Conservation (phyloP, 768 basidiomycete species). For the Rhodotorula graminis region DNA sequence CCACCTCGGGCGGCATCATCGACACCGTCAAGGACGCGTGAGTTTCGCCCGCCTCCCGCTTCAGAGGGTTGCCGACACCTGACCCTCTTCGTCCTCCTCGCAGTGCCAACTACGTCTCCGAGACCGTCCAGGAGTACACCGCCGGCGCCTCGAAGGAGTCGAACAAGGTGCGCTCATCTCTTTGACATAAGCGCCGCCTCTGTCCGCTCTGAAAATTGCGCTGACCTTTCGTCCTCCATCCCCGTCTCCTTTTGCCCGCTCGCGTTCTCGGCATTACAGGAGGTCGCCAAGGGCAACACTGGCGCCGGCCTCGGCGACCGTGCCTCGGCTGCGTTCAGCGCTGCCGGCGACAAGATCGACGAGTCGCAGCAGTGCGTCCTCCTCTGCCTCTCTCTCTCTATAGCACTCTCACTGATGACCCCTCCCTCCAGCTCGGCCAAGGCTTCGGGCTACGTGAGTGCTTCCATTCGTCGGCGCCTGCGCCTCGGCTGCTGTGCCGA, state of each 20-base stretch:
- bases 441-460: neutral
- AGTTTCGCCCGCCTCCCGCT: neutral
- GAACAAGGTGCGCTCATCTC: constrained; percentile 12
- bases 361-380: constrained; percentile 9
- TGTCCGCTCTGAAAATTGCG: no score
- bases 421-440: neutral
- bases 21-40: constrained; percentile 13
- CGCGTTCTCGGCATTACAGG: no score
- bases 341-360: constrained; percentile 31
- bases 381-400: neutral
- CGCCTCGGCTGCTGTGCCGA: no score
- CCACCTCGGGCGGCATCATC: constrained; percentile 18
- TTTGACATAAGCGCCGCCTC: no score
- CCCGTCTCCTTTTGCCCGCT: neutral
- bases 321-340: constrained; percentile 30
- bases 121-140: constrained; percentile 31
- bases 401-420: no score
- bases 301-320: constrained; percentile 25
- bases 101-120: constrained; percentile 25
- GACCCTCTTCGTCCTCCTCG: neutral
- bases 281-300: constrained; percentile 38
- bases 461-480: no score
- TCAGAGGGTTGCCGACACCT: no score
- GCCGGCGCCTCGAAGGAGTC: constrained; percentile 19
- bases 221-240: no score